Percentiles rank a stretch among this genome's conserved stretches.
Evolutionary conservation across 169 alveolate species (phyloP).

Genomic region (Plasmodium falciparum): DNA sequence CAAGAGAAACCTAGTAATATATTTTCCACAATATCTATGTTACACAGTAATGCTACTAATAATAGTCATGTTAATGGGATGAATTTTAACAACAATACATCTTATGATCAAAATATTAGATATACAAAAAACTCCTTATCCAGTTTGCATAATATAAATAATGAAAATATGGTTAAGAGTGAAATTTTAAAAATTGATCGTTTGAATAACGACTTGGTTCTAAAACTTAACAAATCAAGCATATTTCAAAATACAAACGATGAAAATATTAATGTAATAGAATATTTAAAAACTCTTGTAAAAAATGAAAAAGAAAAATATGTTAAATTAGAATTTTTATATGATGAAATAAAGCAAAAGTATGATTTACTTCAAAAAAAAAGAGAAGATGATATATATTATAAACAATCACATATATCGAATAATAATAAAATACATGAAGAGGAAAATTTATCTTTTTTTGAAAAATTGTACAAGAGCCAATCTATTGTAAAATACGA

Average conservation of each 20-base stretch:
- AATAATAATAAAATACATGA: background rate
- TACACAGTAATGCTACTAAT: background rate
- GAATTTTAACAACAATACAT: background rate
- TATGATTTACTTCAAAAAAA: conserved; percentile 31
- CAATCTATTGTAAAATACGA: conserved; percentile 49
- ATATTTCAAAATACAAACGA: background rate
- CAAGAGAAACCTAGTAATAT: background rate
- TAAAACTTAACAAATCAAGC: conserved; percentile 30
- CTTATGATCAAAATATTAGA: background rate
- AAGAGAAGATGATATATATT: conserved; percentile 32
- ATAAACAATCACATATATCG: background rate
- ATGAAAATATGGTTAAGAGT: conserved; percentile 6
- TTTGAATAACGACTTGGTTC: conserved; percentile 9
- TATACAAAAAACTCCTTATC: background rate
- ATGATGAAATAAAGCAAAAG: conserved; percentile 71
- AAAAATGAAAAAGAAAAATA: conserved; percentile 67
- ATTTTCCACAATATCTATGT: background rate
- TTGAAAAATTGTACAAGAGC: conserved; percentile 25
- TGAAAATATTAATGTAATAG: conserved; percentile 30
- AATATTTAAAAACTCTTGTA: conserved; percentile 34
- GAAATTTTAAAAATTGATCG: conserved; percentile 29
- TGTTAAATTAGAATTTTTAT: conserved; percentile 38
- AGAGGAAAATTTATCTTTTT: conserved; percentile 10
- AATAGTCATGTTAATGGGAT: background rate
- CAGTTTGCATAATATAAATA: background rate